phyloP scores from a whole-genome alignment of 1,284 basidiomycete genomes.

The Rhodofomes roseus region DNA sequence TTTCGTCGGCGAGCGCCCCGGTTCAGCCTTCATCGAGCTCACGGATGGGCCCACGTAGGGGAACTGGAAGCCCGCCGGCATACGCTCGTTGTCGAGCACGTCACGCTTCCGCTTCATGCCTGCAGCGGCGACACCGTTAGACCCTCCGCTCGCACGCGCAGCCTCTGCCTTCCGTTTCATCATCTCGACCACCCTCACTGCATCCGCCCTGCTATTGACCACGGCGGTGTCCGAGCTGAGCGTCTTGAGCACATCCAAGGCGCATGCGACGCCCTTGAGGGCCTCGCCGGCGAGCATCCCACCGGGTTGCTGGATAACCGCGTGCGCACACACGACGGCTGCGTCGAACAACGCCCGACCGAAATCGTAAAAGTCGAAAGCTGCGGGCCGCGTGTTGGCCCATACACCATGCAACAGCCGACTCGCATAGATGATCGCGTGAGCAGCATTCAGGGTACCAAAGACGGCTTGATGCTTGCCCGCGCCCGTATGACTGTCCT shows the following conservation, averaged over 20 bases:
- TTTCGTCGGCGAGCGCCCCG: slow-evolving; percentile 10
- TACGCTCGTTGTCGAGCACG: slow-evolving; percentile 37
- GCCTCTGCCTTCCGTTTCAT: slow-evolving; percentile 46
- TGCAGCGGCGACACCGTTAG: slow-evolving; percentile 14
- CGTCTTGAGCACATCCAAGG: slow-evolving; percentile 36
- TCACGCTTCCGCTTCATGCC: slow-evolving; percentile 54
- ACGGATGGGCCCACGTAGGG: slow-evolving; percentile 45
- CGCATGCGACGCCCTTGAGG: slow-evolving; percentile 45
- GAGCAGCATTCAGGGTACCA: slow-evolving; percentile 57
- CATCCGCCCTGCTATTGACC: slow-evolving; percentile 30
- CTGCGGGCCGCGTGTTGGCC: slow-evolving; percentile 34
- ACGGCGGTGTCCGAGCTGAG: slow-evolving; percentile 3
- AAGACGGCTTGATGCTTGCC: slow-evolving; percentile 45
- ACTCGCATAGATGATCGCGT: slow-evolving; percentile 50
- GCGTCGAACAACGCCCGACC: slow-evolving; percentile 59
- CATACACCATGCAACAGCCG: slow-evolving; percentile 40
- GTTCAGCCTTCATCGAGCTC: slow-evolving; percentile 22
- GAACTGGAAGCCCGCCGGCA: slow-evolving; percentile 38
- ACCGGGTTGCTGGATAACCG: slow-evolving; percentile 48
- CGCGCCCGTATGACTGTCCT: slow-evolving; percentile 25
- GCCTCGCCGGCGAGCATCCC: slow-evolving; percentile 44
- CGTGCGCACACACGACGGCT: slow-evolving; percentile 56
- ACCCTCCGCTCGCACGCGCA: slow-evolving; percentile 20
- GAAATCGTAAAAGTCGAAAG: slow-evolving; percentile 60
- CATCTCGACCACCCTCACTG: slow-evolving; percentile 43